A percentile compares a stretch with the other conserved stretches of the same genome.
phyloP scores from a whole-genome alignment of 1,139 yeast species.

The Suhomyces guaymorum region DNA sequence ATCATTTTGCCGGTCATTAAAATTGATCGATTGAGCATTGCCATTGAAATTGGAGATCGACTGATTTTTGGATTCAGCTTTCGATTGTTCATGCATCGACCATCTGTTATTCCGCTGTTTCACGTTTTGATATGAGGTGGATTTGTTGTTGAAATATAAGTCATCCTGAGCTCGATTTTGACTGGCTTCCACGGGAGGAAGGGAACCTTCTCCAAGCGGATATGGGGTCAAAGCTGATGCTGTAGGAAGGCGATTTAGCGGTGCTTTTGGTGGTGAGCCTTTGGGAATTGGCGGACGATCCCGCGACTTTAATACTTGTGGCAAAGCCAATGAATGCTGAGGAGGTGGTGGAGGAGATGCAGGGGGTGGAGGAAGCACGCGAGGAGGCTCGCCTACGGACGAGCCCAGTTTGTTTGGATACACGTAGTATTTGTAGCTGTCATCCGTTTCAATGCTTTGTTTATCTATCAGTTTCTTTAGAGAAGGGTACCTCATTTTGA shows the following conservation, averaged over 20 bases:
- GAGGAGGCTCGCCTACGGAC: constrained; percentile 1
- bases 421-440: too few relatives aligned
- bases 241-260: not conserved
- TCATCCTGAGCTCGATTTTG: constrained; percentile 3
- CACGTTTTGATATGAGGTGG: not conserved
- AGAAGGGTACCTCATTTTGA: constrained; percentile 14
- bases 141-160: constrained; percentile 4
- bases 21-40: too few relatives aligned
- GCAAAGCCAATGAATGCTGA: constrained; percentile 2
- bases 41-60: too few relatives aligned
- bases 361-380: constrained; percentile 3
- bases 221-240: constrained; percentile 7
- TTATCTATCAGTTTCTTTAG: constrained; percentile 1
- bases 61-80: too few relatives aligned
- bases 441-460: constrained; percentile 2
- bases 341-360: constrained; percentile 9
- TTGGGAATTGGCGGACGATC: constrained; percentile 22
- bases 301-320: constrained; percentile 6
- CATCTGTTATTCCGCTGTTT: constrained; percentile 3
- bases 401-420: constrained; percentile 5
- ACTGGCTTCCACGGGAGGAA: constrained; percentile 3
- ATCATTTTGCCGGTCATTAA: too few relatives aligned
- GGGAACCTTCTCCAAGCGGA: constrained; percentile 13
- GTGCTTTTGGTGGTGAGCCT: constrained; percentile 5
- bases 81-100: constrained; percentile 11